These are phyloP conservation scores for Microsporum canis DNA, from an alignment of 2,329 filamentous ascomycete species.

Conservation along the genomic window DNA sequence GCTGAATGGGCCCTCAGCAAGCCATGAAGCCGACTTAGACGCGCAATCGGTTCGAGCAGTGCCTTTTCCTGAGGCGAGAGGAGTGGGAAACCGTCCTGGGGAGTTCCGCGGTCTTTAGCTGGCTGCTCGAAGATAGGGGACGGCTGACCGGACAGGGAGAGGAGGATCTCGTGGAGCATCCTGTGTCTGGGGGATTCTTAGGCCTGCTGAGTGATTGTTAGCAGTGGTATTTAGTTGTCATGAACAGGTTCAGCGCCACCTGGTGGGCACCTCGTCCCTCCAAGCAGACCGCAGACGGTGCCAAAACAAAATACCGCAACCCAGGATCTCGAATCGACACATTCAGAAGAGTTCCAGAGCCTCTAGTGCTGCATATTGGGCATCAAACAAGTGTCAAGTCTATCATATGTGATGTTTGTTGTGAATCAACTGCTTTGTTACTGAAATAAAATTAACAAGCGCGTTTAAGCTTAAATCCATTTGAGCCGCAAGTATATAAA, in stretches of 20 bases:
- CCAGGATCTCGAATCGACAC: constrained; percentile 39
- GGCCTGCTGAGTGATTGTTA: background rate
- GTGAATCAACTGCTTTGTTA: background rate
- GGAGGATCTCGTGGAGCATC: constrained; percentile 98
- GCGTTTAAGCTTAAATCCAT: too few relatives aligned
- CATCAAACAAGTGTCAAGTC: background rate
- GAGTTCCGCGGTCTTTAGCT: constrained; percentile 39
- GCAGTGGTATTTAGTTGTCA: background rate
- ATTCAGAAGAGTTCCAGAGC: constrained; percentile 21
- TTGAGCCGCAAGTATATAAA: too few relatives aligned
- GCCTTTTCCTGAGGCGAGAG: constrained; percentile 70
- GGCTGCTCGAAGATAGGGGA: constrained; percentile 65
- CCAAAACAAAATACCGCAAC: constrained; percentile 34
- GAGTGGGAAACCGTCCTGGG: constrained; percentile 40
- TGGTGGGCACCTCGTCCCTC: constrained; percentile 19
- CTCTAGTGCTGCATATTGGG: background rate
- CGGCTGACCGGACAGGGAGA: constrained; percentile 87
- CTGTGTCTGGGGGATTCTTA: constrained; percentile 16
- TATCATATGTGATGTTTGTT: background rate
- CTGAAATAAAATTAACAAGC: too few relatives aligned
- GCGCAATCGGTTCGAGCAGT: constrained; percentile 64
- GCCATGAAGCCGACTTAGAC: constrained; percentile 67
- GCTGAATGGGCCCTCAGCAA: constrained; percentile 57
- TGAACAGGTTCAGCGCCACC: constrained; percentile 13
- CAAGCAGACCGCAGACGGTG: constrained; percentile 23